Conservation (phyloP, 225 moss, liverwort and hornwort genomes). For the Pseudisothecium myosuroides region DNA sequence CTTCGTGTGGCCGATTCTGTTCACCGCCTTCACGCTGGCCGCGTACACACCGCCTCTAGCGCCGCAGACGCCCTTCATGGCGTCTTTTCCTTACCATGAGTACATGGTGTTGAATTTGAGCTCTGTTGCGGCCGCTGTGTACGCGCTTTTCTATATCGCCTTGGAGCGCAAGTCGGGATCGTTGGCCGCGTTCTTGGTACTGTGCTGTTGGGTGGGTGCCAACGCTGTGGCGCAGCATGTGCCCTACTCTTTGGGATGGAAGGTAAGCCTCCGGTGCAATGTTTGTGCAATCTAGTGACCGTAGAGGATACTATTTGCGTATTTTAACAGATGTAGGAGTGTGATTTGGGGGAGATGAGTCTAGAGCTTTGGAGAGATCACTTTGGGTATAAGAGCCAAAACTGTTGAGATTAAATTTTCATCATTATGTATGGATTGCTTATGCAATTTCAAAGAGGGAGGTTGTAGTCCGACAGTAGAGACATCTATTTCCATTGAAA, state of each 20-base stretch:
- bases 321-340: background rate
- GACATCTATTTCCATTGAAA: background rate
- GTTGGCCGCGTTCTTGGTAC: conserved; percentile 50
- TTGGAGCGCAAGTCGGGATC: conserved; percentile 78
- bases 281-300: background rate
- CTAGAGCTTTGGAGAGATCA: background rate
- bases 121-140: conserved; percentile 45
- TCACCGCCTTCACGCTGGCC: conserved; percentile 24
- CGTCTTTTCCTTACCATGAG: conserved; percentile 49
- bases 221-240: conserved; percentile 72
- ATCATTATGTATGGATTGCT: background rate
- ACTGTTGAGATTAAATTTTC: background rate
- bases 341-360: background rate
- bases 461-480: too few species aligned
- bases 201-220: conserved; percentile 67
- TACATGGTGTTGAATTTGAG: conserved; percentile 81
- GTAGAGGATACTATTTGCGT: background rate
- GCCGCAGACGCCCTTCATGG: conserved; percentile 51
- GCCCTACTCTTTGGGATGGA: conserved; percentile 60
- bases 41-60: conserved; percentile 60
- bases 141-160: conserved; percentile 53
- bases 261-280: conserved; percentile 9
- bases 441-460: background rate
- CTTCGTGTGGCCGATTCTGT: conserved; percentile 91
- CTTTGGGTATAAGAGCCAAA: background rate